Evolutionary conservation across 2,329 filamentous ascomycete genomes (phyloP), one percentile per base, ranked within the genome.

Genomic region (Pseudocercospora crystallina): DNA sequence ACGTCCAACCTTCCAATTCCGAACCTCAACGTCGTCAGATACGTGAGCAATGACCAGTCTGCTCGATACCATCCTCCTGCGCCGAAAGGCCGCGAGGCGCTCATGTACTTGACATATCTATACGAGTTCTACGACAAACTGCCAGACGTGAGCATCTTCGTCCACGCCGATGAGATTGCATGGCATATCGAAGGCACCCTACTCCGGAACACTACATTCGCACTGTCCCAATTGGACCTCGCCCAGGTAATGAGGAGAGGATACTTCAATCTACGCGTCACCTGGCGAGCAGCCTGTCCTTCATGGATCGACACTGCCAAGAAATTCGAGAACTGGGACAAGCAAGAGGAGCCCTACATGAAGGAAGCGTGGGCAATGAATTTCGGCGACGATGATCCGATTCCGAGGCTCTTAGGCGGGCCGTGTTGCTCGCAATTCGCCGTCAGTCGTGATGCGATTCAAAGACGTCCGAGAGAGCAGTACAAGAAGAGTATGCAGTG

Each of bases 81-180:
- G 38, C 78, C 80, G 58, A 82, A 82, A 64, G 83, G 82, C 37
- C 79, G 82, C 60, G 82, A 86, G 67, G 81, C 79, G 31, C 78
- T 82, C 68, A 75, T 81, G 8, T 84, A 85, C 63, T 73, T 83
- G 32, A 79, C 76, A 20, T 84, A 82, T 65, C 75, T 85, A 56
- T 75, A 82, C 61, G 80, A 83, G 62, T 75, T 79, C 64, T 85
- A 85, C 67, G 73, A 84, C 57, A 61, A 72, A 5, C 73, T 85
- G 3, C 76, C 80, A 2, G 79, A 82, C 43, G 73, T 84, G 54
- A 72, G 74, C 26, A 76, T 85, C 57, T 83, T 86, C 67, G 76
- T 82, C 63, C 83, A 85, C 61, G 74, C 79, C 17, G 46, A 53
- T 20, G 56, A 56, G 29, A 42, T 40, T 5, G 44, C 53, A 8